Conservation (phyloP, 2,329 filamentous ascomycete species). For the Cladosporium cucumerinum region DNA sequence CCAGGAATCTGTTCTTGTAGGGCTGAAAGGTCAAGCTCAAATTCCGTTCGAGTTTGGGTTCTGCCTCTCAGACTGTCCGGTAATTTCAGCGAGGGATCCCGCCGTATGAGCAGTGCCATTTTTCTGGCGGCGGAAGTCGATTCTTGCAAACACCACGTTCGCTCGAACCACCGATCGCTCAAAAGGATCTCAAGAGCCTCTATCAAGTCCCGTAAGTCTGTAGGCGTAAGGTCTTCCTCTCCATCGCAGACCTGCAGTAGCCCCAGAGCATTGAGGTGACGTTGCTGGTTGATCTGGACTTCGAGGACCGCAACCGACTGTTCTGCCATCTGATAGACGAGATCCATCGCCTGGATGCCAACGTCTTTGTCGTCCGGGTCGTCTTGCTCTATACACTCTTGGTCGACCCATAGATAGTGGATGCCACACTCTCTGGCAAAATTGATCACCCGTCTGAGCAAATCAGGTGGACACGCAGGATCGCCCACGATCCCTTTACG, state of each 20-base stretch:
- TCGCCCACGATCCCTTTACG: background rate
- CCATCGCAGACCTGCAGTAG: background rate
- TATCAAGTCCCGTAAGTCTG: background rate
- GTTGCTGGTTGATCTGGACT: slow-evolving; percentile 21
- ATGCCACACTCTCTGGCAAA: slow-evolving; percentile 7
- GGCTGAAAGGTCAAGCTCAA: background rate
- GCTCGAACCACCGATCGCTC: slow-evolving; percentile 17
- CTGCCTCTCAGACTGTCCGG: background rate
- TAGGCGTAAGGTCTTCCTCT: background rate
- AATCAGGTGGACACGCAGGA: background rate
- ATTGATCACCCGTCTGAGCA: slow-evolving; percentile 16
- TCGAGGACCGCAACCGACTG: slow-evolving; percentile 16
- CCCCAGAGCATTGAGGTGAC: slow-evolving; percentile 23
- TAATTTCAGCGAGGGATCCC: background rate
- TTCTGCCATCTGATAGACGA: slow-evolving; percentile 18
- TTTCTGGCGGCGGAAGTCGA: slow-evolving; percentile 5
- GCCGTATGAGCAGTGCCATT: slow-evolving; percentile 13
- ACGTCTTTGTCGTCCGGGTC: slow-evolving; percentile 15
- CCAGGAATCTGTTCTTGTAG: background rate
- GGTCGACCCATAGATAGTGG: slow-evolving; percentile 20
- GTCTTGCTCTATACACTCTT: slow-evolving; percentile 20
- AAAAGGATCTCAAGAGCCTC: slow-evolving; percentile 16
- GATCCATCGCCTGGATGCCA: slow-evolving; percentile 21
- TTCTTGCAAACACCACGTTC: slow-evolving; percentile 20
- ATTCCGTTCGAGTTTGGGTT: background rate